A percentile compares a stretch with the other conserved stretches of the same genome.
Evolutionary conservation across 208 protist species (phyloP).

Genomic region (Herpetomonas tarakana): DNA sequence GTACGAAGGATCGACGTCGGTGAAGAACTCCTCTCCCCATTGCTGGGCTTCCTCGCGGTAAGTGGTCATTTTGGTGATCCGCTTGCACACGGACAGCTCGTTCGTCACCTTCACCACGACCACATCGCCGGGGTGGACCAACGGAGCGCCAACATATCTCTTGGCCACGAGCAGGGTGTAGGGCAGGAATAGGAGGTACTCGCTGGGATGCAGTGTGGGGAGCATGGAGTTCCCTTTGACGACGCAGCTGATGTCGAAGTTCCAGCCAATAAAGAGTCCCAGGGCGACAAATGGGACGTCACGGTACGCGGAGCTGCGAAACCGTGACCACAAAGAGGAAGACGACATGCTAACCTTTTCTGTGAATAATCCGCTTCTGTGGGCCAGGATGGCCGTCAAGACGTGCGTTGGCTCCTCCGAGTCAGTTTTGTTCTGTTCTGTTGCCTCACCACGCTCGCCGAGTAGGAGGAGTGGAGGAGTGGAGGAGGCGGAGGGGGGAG

Average conservation of each 20-base stretch:
- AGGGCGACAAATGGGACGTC: conserved; percentile 61
- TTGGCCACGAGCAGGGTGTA: conserved; percentile 37
- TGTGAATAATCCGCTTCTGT: conserved; percentile 2
- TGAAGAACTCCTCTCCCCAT: conserved; percentile 50
- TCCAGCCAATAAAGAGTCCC: conserved; percentile 70
- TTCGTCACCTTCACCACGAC: conserved; percentile 68
- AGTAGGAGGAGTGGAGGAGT: no score
- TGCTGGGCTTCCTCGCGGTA: conserved; percentile 21
- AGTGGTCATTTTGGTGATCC: conserved; percentile 44
- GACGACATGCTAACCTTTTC: conserved; percentile 3
- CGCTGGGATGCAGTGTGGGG: conserved; percentile 60
- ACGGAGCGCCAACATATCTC: conserved; percentile 14
- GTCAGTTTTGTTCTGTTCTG: not conserved
- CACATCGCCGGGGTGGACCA: conserved; percentile 51
- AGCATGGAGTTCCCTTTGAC: conserved; percentile 77
- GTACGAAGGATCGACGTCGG: conserved; percentile 11
- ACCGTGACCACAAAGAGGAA: conserved; percentile 7
- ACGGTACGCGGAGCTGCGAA: conserved; percentile 22
- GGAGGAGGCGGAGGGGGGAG: no score
- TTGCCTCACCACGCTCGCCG: no score
- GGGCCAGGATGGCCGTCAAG: not conserved
- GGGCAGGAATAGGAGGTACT: conserved; percentile 69
- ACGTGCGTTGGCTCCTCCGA: not conserved
- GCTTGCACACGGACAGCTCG: conserved; percentile 75
- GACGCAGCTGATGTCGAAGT: conserved; percentile 56